Conservation (phyloP, 208 protist species). For the Acanthamoeba polyphaga region DNA sequence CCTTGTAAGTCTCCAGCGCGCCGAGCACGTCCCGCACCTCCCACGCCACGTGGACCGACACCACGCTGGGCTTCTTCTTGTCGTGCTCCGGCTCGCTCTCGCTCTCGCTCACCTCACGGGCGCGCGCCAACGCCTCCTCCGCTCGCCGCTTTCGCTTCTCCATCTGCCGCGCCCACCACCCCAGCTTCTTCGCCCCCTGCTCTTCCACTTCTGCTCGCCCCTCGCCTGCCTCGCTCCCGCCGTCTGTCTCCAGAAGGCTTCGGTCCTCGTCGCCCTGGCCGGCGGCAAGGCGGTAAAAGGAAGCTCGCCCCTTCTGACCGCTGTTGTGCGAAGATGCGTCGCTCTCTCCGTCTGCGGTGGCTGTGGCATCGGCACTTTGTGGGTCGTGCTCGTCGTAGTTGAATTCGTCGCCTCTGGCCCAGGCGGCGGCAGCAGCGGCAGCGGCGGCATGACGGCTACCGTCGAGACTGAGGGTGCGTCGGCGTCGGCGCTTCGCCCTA, state of each 20-base stretch:
- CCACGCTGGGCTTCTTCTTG: conserved; percentile 28
- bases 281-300: neutral
- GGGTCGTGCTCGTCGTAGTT: neutral
- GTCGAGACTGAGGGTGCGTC: conserved; percentile 43
- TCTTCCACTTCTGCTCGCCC: neutral
- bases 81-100: conserved; percentile 3
- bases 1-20: conserved; percentile 55
- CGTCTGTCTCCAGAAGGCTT: neutral
- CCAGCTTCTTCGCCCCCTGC: neutral
- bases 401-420: neutral
- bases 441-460: neutral
- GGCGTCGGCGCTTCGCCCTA: neutral
- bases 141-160: neutral
- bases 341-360: no score
- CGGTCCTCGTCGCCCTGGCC: neutral
- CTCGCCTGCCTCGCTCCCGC: neutral
- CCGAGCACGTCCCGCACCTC: conserved; percentile 31
- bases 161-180: conserved; percentile 8
- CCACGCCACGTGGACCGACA: conserved; percentile 52
- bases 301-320: neutral
- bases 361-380: no score
- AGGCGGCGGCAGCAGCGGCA: neutral
- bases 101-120: neutral
- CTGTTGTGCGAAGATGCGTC: neutral
- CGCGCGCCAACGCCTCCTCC: neutral